Conservation (phyloP, 495 filamentous ascomycete species). For the Aspergillus conjunctus region DNA sequence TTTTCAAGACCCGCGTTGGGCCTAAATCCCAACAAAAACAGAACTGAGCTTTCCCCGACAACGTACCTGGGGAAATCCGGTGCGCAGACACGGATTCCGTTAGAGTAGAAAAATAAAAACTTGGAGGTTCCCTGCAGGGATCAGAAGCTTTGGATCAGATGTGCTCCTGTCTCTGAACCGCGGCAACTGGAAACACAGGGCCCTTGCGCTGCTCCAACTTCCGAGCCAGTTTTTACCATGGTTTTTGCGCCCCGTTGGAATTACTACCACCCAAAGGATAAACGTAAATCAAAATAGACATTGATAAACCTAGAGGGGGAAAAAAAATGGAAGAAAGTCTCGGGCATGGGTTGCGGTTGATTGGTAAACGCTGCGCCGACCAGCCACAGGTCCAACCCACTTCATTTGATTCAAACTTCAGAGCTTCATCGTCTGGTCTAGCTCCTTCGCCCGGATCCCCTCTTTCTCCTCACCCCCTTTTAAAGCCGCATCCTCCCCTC, state of each 20-base stretch:
- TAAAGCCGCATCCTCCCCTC: constrained; percentile 17
- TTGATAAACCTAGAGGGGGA: no score
- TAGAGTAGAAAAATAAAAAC: no score
- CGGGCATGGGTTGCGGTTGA: neutral
- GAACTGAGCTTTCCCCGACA: constrained; percentile 14
- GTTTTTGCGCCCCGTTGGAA: neutral
- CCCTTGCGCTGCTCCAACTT: neutral
- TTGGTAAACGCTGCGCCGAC: neutral
- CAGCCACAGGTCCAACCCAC: constrained; percentile 18
- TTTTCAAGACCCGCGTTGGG: constrained; percentile 20
- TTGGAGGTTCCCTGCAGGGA: neutral
- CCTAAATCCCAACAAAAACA: constrained; percentile 29
- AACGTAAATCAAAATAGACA: no score
- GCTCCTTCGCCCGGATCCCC: constrained; percentile 15
- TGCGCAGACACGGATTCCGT: neutral
- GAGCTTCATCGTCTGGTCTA: constrained; percentile 22
- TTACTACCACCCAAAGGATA: no score
- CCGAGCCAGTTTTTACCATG: neutral
- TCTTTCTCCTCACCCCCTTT: constrained; percentile 16
- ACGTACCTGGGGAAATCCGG: no score
- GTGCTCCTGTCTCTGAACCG: constrained; percentile 12
- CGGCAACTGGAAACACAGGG: constrained; percentile 9
- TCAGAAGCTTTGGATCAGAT: constrained; percentile 14
- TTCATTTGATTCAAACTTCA: constrained; percentile 15
- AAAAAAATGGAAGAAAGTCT: neutral